Conservation (phyloP, 306 rosid species). For the Begonia fuchsioides region DNA sequence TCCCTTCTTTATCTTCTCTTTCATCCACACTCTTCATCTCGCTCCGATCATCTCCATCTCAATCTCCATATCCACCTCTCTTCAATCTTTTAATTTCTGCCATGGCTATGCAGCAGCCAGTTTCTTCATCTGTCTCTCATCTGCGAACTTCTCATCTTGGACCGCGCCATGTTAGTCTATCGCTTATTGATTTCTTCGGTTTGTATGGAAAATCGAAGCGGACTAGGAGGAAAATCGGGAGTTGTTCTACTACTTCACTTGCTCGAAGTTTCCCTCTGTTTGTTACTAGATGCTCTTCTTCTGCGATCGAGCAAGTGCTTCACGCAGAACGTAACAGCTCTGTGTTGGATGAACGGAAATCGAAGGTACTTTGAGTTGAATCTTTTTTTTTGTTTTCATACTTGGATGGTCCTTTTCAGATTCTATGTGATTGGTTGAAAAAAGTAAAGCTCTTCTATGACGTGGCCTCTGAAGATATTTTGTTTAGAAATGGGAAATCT, state of each 20-base stretch:
- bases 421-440: neutral
- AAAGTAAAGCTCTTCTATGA: neutral
- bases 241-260: neutral
- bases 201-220: slow-evolving; percentile 32
- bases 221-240: slow-evolving; percentile 20
- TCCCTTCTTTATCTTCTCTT: slow-evolving; percentile 32
- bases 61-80: neutral
- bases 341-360: slow-evolving; percentile 9
- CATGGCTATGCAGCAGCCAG: slow-evolving; percentile 62
- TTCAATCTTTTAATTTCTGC: slow-evolving; percentile 2
- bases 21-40: slow-evolving; percentile 18
- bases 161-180: slow-evolving; percentile 14
- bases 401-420: neutral
- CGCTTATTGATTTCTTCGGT: slow-evolving; percentile 41
- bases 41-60: slow-evolving; percentile 14
- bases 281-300: slow-evolving; percentile 13
- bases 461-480: neutral
- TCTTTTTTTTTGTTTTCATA: neutral
- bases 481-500: neutral
- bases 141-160: slow-evolving; percentile 24
- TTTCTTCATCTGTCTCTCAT: slow-evolving; percentile 32
- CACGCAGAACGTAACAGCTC: slow-evolving; percentile 17
- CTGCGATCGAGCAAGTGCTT: slow-evolving; percentile 42
- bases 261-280: slow-evolving; percentile 19
- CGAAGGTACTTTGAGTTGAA: slow-evolving; percentile 27